Base-by-base conservation (phyloP, 2,329 filamentous ascomycete genomes). In the Pseudogymnoascus sp. region DNA sequence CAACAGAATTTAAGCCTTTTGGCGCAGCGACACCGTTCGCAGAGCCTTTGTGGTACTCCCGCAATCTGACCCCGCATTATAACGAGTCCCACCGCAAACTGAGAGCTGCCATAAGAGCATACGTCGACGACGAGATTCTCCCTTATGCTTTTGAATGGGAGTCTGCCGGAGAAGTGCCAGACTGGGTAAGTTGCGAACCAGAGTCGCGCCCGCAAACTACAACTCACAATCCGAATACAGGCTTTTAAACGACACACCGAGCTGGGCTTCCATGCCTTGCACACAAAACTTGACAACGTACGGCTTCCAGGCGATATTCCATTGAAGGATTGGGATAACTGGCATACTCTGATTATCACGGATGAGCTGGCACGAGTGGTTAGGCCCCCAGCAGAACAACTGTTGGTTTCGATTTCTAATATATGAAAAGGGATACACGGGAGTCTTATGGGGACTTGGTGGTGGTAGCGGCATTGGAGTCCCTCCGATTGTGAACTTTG, bases 71-170 rank as follows among this genome's bases (percentile, higher is more conserved):
- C 36, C 83, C 85, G 0, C 87, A 87, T 73, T 88, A 89, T 76
- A 86, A 79, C 29, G 77, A 80, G 12, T 81, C 81, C 2, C 87
- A 89, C 69, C 79, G 80, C 33, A 74, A 72, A n/a, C 76, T 88
- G 1, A 82, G 84, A 60, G 76, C 81, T 37, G 77, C 75, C 4
- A 74, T 87, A 0, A 80, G 86, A 39, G 69, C 77, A 25, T 88
- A 87, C 64, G 75, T 88, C 58, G 80, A 88, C 63, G 76, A 78
- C 1, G 74, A 85, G 37, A 76, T 88, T 48, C 74, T 81, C 1
- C 85, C 84, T 0, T 76, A 80, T 65, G 80, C 81, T 3, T 78
- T 85, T 33, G 82, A 87, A 39, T 89, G 86, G 86, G 87, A 89
- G 69, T 78, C 77, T 3, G 79, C 80, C 2, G 80, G 80, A 1